A percentile compares a stretch with the other conserved stretches of the same genome.
Evolutionary conservation across 306 rosid species (phyloP).

Genomic region (Prinsepia uniflora): DNA sequence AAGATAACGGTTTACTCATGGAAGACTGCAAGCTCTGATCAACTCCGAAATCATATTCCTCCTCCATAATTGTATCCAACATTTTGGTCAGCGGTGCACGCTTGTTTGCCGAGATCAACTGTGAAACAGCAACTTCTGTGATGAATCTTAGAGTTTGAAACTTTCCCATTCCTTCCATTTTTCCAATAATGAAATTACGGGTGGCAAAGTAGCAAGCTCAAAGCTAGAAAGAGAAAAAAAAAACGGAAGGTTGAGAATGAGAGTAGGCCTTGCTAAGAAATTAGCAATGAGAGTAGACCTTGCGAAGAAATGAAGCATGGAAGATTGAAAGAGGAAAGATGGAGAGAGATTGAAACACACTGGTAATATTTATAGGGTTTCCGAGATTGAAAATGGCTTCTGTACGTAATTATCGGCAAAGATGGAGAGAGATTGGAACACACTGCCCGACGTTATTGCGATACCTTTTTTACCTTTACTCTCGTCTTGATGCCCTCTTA

Average conservation of each 20-base stretch:
- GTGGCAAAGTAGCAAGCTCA: too few relatives aligned
- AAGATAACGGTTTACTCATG: neutral
- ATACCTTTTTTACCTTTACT: neutral
- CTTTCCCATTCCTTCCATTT: slow-evolving; percentile 1
- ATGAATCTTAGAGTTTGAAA: slow-evolving; percentile 14
- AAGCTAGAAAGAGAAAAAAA: neutral
- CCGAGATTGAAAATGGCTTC: neutral
- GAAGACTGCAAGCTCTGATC: slow-evolving; percentile 1
- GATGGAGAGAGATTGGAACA: too few relatives aligned
- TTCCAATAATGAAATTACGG: neutral
- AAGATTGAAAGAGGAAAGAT: neutral
- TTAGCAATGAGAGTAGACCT: neutral
- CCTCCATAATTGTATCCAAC: slow-evolving; percentile 46
- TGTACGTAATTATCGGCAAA: neutral
- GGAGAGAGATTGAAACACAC: neutral
- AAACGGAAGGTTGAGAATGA: neutral
- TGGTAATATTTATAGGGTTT: neutral
- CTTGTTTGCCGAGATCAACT: slow-evolving; percentile 27
- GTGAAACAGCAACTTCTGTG: slow-evolving; percentile 53
- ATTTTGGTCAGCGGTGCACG: slow-evolving; percentile 24
- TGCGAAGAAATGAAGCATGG: neutral
- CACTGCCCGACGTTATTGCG: neutral
- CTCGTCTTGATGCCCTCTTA: neutral
- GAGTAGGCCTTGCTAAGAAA: neutral
- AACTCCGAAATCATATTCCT: slow-evolving; percentile 31